phyloP scores from a whole-genome alignment of 352 stramenopile genomes.

The Phytopythium sindhum region DNA sequence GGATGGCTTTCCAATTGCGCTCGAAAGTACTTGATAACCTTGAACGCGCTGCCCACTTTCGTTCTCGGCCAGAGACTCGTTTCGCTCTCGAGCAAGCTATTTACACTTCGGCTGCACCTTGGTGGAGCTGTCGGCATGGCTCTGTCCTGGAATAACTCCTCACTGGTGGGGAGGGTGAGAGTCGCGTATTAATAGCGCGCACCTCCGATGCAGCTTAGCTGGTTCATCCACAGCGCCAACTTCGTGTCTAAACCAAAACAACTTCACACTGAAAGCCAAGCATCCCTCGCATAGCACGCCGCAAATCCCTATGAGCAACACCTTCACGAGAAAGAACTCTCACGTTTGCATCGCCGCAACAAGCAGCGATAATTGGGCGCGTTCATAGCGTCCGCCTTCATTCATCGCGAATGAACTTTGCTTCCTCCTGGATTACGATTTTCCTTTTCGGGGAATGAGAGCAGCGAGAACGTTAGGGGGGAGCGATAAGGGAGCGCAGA shows the following conservation, averaged over 20 bases:
- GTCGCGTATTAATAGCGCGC: background rate
- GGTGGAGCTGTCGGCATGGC: background rate
- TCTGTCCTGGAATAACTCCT: background rate
- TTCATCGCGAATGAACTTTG: background rate
- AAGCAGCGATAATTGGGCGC: background rate
- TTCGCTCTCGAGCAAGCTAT: background rate
- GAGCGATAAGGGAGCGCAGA: background rate
- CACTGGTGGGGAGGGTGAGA: no score
- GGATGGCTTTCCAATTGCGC: background rate
- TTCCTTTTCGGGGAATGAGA: slow-evolving; percentile 1
- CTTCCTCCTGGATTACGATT: slow-evolving; percentile 13
- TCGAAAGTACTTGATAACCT: background rate
- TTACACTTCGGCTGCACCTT: background rate
- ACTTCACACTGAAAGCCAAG: background rate
- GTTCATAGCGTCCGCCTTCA: background rate
- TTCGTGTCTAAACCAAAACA: background rate
- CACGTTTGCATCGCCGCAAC: background rate
- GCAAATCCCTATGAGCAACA: background rate
- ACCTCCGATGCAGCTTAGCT: background rate
- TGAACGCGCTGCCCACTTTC: background rate
- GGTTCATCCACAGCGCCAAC: background rate
- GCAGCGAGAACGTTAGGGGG: background rate
- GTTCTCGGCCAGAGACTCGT: background rate
- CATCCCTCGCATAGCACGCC: no score
- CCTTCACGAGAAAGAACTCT: background rate